phyloP scores from a whole-genome alignment of 192 early-diverging fungal species.

The Kappamyces sp. region DNA sequence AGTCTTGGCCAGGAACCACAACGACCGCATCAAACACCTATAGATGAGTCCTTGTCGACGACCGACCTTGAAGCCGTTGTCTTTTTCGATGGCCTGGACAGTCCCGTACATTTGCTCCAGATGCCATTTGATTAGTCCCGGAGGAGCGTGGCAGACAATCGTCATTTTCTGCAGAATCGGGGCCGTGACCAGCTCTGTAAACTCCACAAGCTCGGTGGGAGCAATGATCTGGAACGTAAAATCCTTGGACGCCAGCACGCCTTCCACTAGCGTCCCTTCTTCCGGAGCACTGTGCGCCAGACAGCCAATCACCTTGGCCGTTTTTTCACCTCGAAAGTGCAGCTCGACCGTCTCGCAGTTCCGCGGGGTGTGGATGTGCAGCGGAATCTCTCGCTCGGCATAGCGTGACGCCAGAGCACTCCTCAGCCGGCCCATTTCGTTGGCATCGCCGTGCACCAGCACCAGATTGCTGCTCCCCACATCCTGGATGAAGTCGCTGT shows the following conservation, averaged over 20 bases:
- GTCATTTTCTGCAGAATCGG: conserved; percentile 71
- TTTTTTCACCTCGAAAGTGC: conserved; percentile 91
- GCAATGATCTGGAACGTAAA: conserved; percentile 85
- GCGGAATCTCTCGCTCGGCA: conserved; percentile 65
- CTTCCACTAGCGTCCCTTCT: conserved; percentile 58
- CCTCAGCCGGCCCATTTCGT: conserved; percentile 85
- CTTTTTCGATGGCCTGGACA: conserved; percentile 28
- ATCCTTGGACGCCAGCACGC: conserved; percentile 83
- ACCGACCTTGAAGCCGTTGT: too few species aligned
- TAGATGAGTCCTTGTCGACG: not conserved
- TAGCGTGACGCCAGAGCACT: conserved; percentile 81
- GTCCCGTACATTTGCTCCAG: conserved; percentile 92
- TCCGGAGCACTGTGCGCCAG: conserved; percentile 72
- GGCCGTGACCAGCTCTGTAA: conserved; percentile 70
- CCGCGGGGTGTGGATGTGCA: conserved; percentile 81
- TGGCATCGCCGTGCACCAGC: conserved; percentile 93
- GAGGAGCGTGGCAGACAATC: conserved; percentile 69
- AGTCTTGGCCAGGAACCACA: conserved; percentile 51
- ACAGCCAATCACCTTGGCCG: conserved; percentile 83
- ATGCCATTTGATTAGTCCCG: conserved; percentile 79
- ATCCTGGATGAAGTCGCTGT: conserved; percentile 93
- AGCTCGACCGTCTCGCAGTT: conserved; percentile 87
- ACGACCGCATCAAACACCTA: conserved; percentile 72
- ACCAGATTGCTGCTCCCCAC: conserved; percentile 86
- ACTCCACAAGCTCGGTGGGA: conserved; percentile 73